Evolutionary conservation across 2,329 filamentous ascomycete genomes (phyloP), one percentile per base, ranked within the genome.

Genomic region (Pezicula radicicola): DNA sequence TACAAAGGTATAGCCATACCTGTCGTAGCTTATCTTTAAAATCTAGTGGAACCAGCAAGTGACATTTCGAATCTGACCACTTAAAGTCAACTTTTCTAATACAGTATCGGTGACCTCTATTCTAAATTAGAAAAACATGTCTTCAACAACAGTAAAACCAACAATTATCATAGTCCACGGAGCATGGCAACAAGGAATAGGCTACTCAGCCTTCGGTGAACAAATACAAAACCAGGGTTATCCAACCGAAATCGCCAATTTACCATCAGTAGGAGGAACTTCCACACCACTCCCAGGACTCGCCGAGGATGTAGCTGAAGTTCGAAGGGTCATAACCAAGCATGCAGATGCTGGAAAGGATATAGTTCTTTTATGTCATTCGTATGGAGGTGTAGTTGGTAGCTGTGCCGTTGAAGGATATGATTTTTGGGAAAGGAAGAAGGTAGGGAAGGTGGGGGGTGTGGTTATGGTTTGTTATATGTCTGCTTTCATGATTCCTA

Each of bases 321-420:
- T 52, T 8, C 50, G 41, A 25, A 48, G 19, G 9, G 28, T 37
- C 7, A 7, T 52, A 21, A 25, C 25, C 25, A 16, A 54, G 10
- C 67, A 71, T 5, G 71, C 71, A 21, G 66, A 69, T 30, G 55
- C 37, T 2, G 62, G 63, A 3, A 66, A 69, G 10, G 65, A 72
- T 21, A 64, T 72, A 7, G 46, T 72, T 1, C 57, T 72, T 6
- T 48, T 70, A 10, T 58, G 64, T 9, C 70, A 73, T 44, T 70
- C 66, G 19, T 73, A 70, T 62, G 63, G 66, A 6, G 70, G 68
- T 7, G 61, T 68, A 0, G 54, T 69, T 1, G 62, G 57, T 19
- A 48, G 50, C 19, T 48, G 50, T 28, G 49, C 49, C 8, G 49
- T 46, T 15, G 35, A 37, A 2, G 49, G 49, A 13, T 42, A 46